Evolutionary conservation across 495 filamentous ascomycete species (phyloP).

Genomic region (Penicillium cosmopolitanum): DNA sequence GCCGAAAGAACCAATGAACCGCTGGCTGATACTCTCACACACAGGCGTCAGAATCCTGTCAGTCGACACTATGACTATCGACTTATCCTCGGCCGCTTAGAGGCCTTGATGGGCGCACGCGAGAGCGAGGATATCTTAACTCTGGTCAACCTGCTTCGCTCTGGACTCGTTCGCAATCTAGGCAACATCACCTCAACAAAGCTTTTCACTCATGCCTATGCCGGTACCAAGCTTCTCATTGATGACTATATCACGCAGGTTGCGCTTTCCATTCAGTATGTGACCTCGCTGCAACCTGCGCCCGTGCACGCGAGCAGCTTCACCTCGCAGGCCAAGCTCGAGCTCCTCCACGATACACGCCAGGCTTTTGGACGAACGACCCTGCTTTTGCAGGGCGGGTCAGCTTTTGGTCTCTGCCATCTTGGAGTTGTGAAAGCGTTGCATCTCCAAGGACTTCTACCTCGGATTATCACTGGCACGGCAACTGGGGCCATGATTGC

Average conservation of each 20-base stretch:
- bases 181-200: constrained; percentile 87
- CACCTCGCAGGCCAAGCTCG: constrained; percentile 82
- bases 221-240: constrained; percentile 86
- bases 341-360: constrained; percentile 85
- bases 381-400: constrained; percentile 86
- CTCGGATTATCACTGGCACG: constrained; percentile 89
- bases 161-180: constrained; percentile 86
- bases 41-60: constrained; percentile 77
- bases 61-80: constrained; percentile 87
- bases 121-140: constrained; percentile 74
- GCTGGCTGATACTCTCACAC: neutral
- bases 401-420: constrained; percentile 91
- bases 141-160: constrained; percentile 78
- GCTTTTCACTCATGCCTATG: constrained; percentile 83
- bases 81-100: constrained; percentile 78
- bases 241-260: constrained; percentile 90
- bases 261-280: constrained; percentile 76
- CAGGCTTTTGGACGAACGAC: constrained; percentile 89
- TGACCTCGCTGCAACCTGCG: constrained; percentile 70
- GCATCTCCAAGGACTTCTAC: constrained; percentile 80
- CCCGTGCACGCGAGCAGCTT: constrained; percentile 59
- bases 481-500: constrained; percentile 91
- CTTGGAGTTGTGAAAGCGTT: constrained; percentile 89
- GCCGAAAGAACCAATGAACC: neutral
- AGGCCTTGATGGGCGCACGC: constrained; percentile 71